These are phyloP conservation scores for Dendrobium nobile DNA, from an alignment of 106 monocot species.

Conservation along the genomic window DNA sequence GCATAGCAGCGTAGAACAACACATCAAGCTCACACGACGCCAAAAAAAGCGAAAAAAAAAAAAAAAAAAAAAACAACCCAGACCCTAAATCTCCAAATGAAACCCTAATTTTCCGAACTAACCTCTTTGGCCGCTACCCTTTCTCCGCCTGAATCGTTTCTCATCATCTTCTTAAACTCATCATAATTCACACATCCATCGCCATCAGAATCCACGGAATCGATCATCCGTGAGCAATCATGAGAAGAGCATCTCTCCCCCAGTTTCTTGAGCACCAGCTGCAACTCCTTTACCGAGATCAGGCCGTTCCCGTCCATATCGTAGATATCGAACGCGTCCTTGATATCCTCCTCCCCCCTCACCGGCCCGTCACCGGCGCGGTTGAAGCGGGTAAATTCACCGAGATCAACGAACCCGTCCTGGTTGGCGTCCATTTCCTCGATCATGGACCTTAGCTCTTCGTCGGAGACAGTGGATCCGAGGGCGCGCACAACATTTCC, in stretches of 20 bases:
- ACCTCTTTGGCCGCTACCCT: neutral
- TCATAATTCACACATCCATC: constrained; percentile 53
- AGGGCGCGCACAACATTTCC: constrained; percentile 23
- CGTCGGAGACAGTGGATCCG: constrained; percentile 18
- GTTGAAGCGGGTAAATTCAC: constrained; percentile 38
- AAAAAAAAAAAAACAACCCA: no score
- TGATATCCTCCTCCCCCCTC: constrained; percentile 20
- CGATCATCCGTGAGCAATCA: constrained; percentile 59
- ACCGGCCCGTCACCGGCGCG: neutral
- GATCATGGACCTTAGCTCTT: constrained; percentile 39
- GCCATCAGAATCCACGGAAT: constrained; percentile 46
- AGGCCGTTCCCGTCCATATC: constrained; percentile 49
- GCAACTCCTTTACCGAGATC: constrained; percentile 61
- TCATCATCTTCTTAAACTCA: constrained; percentile 84
- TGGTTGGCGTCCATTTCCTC: constrained; percentile 42
- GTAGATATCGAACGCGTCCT: constrained; percentile 64
- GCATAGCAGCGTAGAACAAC: neutral
- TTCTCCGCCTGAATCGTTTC: neutral
- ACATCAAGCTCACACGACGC: neutral
- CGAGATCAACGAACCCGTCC: constrained; percentile 49
- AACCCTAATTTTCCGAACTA: neutral
- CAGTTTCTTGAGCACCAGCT: constrained; percentile 42
- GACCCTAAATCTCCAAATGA: neutral
- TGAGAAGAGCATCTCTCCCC: constrained; percentile 51
- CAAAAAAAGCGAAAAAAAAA: neutral